Conservation (phyloP, 164 flowering plant species). For the Piper longum region DNA sequence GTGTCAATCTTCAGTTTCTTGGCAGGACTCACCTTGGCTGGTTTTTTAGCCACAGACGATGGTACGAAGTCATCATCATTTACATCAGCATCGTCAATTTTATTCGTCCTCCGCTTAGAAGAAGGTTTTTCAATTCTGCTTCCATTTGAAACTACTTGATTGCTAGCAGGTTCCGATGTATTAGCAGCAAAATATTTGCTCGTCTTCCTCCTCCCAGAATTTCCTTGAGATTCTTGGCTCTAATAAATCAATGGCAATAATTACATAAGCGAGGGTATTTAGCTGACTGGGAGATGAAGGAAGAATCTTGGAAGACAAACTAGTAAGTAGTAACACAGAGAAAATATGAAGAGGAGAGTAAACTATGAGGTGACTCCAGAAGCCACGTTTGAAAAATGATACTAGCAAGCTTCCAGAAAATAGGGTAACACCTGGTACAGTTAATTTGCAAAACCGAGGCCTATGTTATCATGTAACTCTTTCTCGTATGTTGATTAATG, state of each 20-base stretch:
- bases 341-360: no score
- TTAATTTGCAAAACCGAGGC: no score
- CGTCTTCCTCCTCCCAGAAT: constrained; percentile 64
- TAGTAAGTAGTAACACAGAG: neutral
- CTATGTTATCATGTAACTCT: no score
- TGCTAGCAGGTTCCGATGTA: constrained; percentile 8
- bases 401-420: no score
- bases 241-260: constrained; percentile 6
- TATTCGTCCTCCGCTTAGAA: constrained; percentile 41
- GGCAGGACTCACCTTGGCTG: constrained; percentile 37
- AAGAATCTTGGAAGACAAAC: neutral
- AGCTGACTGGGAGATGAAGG: neutral
- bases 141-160: constrained; percentile 34
- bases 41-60: constrained; percentile 22
- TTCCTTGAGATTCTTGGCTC: constrained; percentile 40
- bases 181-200: constrained; percentile 67
- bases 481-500: no score
- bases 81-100: constrained; percentile 34
- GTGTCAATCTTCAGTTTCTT: constrained; percentile 57
- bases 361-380: no score
- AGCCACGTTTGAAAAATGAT: no score
- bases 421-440: no score
- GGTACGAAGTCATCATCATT: constrained; percentile 60
- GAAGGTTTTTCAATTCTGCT: constrained; percentile 29
- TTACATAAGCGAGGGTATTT: neutral